Conservation (phyloP, 768 basidiomycete species). For the Multifurca ochricompacta region DNA sequence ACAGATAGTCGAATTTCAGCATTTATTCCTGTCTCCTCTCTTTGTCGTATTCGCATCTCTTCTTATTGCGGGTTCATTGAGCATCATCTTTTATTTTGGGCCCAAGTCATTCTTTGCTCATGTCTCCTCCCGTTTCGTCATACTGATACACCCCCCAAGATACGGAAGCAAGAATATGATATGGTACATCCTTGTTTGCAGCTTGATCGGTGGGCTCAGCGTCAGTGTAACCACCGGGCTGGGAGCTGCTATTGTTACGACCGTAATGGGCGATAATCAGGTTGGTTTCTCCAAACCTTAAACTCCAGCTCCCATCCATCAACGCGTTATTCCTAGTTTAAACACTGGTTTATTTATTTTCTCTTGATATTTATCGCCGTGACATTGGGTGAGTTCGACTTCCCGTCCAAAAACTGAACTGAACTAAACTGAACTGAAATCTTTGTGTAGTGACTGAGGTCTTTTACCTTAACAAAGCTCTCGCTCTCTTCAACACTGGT, state of each 20-base stretch:
- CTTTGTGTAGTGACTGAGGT: conserved; percentile 66
- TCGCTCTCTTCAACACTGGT: conserved; percentile 93
- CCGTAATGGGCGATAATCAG: conserved; percentile 70
- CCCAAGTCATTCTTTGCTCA: conserved; percentile 43
- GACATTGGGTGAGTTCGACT: conserved; percentile 56
- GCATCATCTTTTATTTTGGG: conserved; percentile 76
- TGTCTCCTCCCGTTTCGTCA: not conserved
- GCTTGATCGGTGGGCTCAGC: conserved; percentile 92
- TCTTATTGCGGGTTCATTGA: conserved; percentile 54
- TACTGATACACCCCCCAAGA: conserved; percentile 28
- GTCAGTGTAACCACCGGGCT: conserved; percentile 94
- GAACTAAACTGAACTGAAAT: not conserved
- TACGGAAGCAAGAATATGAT: conserved; percentile 92
- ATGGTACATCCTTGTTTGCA: conserved; percentile 92
- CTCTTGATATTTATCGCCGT: conserved; percentile 73
- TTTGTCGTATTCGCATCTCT: conserved; percentile 68
- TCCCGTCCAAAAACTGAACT: conserved; percentile 6
- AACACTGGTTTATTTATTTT: conserved; percentile 88
- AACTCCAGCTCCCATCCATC: conserved; percentile 1
- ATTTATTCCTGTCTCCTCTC: conserved; percentile 73
- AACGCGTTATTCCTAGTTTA: conserved; percentile 51
- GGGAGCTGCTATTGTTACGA: conserved; percentile 83
- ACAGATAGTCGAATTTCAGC: conserved; percentile 62
- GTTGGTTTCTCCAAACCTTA: conserved; percentile 35
- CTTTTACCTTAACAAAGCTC: conserved; percentile 91